Conservation (phyloP, 495 filamentous ascomycete genomes). For the Parachaetomium inaequale region DNA sequence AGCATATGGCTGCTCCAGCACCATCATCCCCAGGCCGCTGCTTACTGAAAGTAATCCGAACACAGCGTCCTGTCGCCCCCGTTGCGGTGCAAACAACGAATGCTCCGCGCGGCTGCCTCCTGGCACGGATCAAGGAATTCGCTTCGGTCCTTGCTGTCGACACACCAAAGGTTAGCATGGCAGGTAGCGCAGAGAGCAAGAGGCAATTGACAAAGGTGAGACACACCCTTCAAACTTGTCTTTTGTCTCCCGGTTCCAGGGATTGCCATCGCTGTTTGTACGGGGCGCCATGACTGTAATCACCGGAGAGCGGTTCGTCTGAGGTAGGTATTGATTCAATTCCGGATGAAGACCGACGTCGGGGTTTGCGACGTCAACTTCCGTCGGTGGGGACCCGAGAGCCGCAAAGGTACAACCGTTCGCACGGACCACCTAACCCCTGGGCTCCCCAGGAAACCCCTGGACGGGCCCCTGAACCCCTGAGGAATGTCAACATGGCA, state of each 20-base stretch:
- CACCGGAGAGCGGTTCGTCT: too few relatives aligned
- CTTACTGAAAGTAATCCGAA: constrained; percentile 89
- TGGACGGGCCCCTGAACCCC: constrained; percentile 17
- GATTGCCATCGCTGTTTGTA: not conserved
- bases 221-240: constrained; percentile 19
- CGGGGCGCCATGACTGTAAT: constrained; percentile 18
- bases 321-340: too few relatives aligned
- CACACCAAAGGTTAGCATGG: not conserved
- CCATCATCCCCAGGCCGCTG: constrained; percentile 8
- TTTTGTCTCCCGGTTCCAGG: constrained; percentile 19
- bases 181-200: not conserved
- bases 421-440: constrained; percentile 13
- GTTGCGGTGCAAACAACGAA: constrained; percentile 84
- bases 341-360: not conserved
- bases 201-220: not conserved
- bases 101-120: constrained; percentile 80
- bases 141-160: constrained; percentile 69
- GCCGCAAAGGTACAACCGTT: not conserved
- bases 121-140: constrained; percentile 94
- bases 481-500: not conserved
- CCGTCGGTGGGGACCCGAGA: not conserved
- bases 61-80: constrained; percentile 82
- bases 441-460: not conserved
- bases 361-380: not conserved
- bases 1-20: constrained; percentile 10